Evolutionary conservation across 1,139 yeast genomes (phyloP), one percentile per base, ranked within the genome.

Genomic region (Yamadazyma diospyri): DNA sequence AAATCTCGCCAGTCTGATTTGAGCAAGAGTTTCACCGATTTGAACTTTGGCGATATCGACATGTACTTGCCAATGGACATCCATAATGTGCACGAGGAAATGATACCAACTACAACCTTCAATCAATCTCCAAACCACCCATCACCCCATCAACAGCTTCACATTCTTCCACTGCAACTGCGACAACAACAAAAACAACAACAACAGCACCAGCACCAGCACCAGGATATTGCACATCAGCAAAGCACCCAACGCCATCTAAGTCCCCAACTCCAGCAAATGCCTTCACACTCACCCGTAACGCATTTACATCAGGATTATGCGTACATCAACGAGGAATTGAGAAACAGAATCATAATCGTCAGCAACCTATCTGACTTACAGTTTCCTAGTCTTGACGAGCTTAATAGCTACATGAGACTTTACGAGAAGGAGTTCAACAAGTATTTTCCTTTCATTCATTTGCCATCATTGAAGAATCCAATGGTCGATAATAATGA

Each of bases 391-490:
- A 72, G 80, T 3, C 62, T 82, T 27, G 78, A 75, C 11, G 95
- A 86, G 45, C 63, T 88, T 42, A 86, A 86, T 51, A 73, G 76
- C 27, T 87, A 85, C 55, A 73, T 82, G 51, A 70, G 74, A 21
- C 63, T 87, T 12, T 87, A 80, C 56, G 84, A 78, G 42, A 68
- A 70, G 38, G 88, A 85, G 48, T 86, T 85, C 59, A 81, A 83
- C 58, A 78, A 76, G 40, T 88, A 82, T 53, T 80, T 84, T 59
- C 89, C 95, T 11, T 87, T 87, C 53, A 73, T 88, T 43, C 96
- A 87, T 57, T 66, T 86, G 31, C 81, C 83, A 9, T 70, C 88
- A 3, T 64, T 84, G 37, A 56, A 71, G 39, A 76, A 78, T 38
- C 69, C 76, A 0, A 59, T 69, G 48, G 78, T 75, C 12, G 67